Evolutionary conservation across 495 filamentous ascomycete species (phyloP).

Genomic region (Aspergillus panamensis): DNA sequence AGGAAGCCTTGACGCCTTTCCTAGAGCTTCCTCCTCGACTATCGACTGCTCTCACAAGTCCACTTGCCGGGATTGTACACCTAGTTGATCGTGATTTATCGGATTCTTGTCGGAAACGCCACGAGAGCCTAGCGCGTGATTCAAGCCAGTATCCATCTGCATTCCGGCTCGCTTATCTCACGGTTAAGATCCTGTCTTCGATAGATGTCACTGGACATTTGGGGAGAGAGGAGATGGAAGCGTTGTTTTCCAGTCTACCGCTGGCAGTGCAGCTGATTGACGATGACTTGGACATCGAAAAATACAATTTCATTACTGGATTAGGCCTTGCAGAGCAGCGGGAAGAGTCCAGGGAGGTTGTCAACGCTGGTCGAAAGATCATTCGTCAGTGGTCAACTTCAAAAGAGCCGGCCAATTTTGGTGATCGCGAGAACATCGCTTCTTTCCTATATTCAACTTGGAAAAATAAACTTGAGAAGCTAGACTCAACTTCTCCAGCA

Average conservation of each 20-base stretch:
- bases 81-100: slow-evolving; percentile 47
- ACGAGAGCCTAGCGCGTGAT: slow-evolving; percentile 52
- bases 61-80: slow-evolving; percentile 66
- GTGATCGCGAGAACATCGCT: slow-evolving; percentile 19
- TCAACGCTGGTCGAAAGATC: slow-evolving; percentile 53
- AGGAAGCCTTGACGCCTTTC: slow-evolving; percentile 54
- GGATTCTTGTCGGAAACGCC: slow-evolving; percentile 23
- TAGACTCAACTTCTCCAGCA: slow-evolving; percentile 30
- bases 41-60: slow-evolving; percentile 68
- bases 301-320: slow-evolving; percentile 55
- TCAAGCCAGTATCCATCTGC: slow-evolving; percentile 63
- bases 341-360: slow-evolving; percentile 57
- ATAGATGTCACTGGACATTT: slow-evolving; percentile 30
- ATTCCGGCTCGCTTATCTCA: slow-evolving; percentile 70
- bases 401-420: slow-evolving; percentile 16
- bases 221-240: slow-evolving; percentile 30
- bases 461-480: slow-evolving; percentile 33
- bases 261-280: slow-evolving; percentile 56
- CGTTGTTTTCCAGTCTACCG: slow-evolving; percentile 47
- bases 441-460: slow-evolving; percentile 33
- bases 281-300: slow-evolving; percentile 58
- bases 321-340: slow-evolving; percentile 46
- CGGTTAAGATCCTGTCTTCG: slow-evolving; percentile 50
- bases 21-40: slow-evolving; percentile 53
- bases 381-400: slow-evolving; percentile 47